Percentiles rank a stretch among this genome's conserved stretches.
These are phyloP conservation scores for Calonectria multiphialidica DNA, from an alignment of 2,329 filamentous ascomycete genomes.

Conservation along the genomic window DNA sequence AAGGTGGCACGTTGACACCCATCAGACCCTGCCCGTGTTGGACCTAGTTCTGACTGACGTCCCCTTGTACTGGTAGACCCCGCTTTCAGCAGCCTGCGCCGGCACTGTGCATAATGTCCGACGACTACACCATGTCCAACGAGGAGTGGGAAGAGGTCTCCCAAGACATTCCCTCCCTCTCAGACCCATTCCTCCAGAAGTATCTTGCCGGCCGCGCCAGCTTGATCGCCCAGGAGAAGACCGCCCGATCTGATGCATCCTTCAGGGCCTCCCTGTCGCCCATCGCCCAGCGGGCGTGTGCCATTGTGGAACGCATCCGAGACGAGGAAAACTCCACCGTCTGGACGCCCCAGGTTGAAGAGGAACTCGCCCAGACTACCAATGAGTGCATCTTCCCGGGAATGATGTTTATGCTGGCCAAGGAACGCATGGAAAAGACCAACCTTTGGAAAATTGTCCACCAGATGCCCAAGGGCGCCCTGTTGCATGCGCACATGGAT, in stretches of 20 bases:
- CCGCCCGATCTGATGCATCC: slow-evolving; percentile 78
- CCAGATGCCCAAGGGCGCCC: slow-evolving; percentile 88
- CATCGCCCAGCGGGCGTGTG: slow-evolving; percentile 80
- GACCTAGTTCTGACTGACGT: neutral
- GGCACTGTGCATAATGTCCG: slow-evolving; percentile 45
- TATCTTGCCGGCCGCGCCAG: slow-evolving; percentile 82
- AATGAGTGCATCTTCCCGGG: slow-evolving; percentile 81
- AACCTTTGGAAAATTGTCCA: slow-evolving; percentile 88
- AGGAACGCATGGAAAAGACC: slow-evolving; percentile 86
- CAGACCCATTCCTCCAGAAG: slow-evolving; percentile 84
- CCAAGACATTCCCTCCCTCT: slow-evolving; percentile 65
- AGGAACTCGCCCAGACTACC: slow-evolving; percentile 72
- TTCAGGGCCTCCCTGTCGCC: slow-evolving; percentile 84
- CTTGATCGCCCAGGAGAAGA: slow-evolving; percentile 85
- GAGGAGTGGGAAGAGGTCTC: slow-evolving; percentile 71
- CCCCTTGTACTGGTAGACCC: neutral
- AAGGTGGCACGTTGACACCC: neutral
- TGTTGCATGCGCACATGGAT: slow-evolving; percentile 90
- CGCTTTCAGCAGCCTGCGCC: neutral
- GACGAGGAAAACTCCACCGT: slow-evolving; percentile 80
- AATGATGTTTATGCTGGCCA: slow-evolving; percentile 93
- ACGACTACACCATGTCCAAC: slow-evolving; percentile 55
- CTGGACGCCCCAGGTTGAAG: slow-evolving; percentile 82
- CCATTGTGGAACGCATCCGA: slow-evolving; percentile 84
- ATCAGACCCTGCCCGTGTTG: neutral